phyloP scores from a whole-genome alignment of 352 stramenopile genomes.

The Thraustotheca clavata region DNA sequence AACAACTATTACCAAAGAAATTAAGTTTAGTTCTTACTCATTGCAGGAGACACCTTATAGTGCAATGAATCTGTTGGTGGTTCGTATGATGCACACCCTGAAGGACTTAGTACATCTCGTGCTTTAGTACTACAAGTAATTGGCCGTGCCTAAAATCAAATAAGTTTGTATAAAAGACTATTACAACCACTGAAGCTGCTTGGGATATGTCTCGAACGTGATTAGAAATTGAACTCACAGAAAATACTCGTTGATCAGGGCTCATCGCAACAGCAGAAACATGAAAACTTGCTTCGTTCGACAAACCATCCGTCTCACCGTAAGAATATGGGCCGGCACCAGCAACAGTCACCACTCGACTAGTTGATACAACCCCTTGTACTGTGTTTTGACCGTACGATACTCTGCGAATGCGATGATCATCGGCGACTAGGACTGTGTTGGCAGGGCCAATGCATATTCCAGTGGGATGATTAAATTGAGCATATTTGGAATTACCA shows the following conservation, averaged over 20 bases:
- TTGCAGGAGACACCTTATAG: slow-evolving; percentile 53
- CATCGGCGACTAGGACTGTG: slow-evolving; percentile 86
- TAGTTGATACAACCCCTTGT: slow-evolving; percentile 49
- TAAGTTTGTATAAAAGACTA: neutral
- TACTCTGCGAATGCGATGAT: slow-evolving; percentile 81
- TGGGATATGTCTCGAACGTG: slow-evolving; percentile 79
- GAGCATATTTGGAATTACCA: slow-evolving; percentile 71
- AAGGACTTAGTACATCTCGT: slow-evolving; percentile 81
- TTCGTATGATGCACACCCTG: slow-evolving; percentile 92
- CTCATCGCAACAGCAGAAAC: slow-evolving; percentile 84
- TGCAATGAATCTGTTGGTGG: slow-evolving; percentile 84
- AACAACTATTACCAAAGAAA: neutral
- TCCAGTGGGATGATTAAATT: slow-evolving; percentile 91
- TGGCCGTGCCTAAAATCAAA: slow-evolving; percentile 26
- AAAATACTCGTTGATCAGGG: slow-evolving; percentile 77
- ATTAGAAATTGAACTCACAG: slow-evolving; percentile 87
- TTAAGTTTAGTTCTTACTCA: slow-evolving; percentile 15
- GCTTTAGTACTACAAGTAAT: slow-evolving; percentile 75
- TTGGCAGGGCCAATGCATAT: slow-evolving; percentile 75
- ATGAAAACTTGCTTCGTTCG: slow-evolving; percentile 84
- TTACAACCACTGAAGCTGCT: slow-evolving; percentile 39
- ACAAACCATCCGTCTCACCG: slow-evolving; percentile 79
- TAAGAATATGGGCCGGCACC: slow-evolving; percentile 44
- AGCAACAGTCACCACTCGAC: slow-evolving; percentile 88
- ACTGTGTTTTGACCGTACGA: slow-evolving; percentile 55